Conservation (phyloP, 805 yeast genomes). For the Starmera quercuum region DNA sequence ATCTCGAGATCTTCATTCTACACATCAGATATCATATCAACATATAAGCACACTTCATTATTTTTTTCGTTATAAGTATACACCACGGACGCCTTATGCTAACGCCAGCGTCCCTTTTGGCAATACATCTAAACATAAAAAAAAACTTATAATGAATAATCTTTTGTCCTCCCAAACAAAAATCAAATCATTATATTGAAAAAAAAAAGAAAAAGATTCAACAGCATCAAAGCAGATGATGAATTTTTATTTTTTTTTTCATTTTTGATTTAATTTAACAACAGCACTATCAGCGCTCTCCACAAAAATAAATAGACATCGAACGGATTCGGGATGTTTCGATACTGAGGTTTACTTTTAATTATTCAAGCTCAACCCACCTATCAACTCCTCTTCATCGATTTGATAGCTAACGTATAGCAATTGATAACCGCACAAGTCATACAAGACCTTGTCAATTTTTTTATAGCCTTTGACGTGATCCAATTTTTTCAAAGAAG, state of each 20-base stretch:
- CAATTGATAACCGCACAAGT: conserved; percentile 65
- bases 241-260: conserved; percentile 9
- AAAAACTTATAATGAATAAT: conserved; percentile 17
- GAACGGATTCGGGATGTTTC: too few species aligned
- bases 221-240: background rate
- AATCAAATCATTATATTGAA: conserved; percentile 17
- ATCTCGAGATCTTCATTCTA: too few species aligned
- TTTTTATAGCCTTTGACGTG: conserved; percentile 44
- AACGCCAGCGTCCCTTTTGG: background rate
- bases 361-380: conserved; percentile 5
- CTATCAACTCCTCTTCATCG: conserved; percentile 14
- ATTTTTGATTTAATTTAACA: conserved; percentile 6
- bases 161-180: conserved; percentile 17
- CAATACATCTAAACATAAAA: conserved; percentile 13
- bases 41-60: too few species aligned
- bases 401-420: conserved; percentile 61
- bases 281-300: too few species aligned
- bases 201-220: conserved; percentile 13
- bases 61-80: too few species aligned
- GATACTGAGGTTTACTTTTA: background rate
- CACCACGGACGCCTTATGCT: too few species aligned
- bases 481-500: conserved; percentile 23
- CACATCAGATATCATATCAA: too few species aligned
- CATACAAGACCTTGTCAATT: conserved; percentile 65
- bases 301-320: background rate